These are phyloP conservation scores for Aspergillus vadensis DNA, from an alignment of 2,329 filamentous ascomycete genomes.

Conservation along the genomic window DNA sequence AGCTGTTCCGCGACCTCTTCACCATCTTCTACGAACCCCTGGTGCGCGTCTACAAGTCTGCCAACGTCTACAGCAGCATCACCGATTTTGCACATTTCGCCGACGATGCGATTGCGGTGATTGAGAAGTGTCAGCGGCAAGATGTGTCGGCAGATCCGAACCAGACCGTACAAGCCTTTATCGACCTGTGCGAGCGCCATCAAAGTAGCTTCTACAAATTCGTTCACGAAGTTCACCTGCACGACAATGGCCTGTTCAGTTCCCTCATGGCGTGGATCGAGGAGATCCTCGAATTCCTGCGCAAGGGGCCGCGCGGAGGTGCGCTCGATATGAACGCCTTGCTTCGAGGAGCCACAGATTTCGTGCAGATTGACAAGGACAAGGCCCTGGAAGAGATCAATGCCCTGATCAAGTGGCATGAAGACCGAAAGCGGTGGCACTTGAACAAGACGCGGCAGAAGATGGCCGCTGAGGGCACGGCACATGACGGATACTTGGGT, in stretches of 20 bases:
- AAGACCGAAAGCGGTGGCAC: conserved; percentile 96
- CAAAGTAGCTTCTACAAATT: conserved; percentile 99
- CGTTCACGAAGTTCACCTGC: conserved; percentile 93
- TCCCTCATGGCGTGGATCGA: conserved; percentile 98
- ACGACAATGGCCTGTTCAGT: conserved; percentile 95
- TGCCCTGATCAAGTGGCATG: conserved; percentile 86
- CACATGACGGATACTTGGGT: conserved; percentile 54
- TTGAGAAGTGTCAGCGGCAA: conserved; percentile 66
- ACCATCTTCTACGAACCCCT: conserved; percentile 99
- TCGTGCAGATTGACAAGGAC: conserved; percentile 67
- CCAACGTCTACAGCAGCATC: conserved; percentile 96
- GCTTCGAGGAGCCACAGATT: conserved; percentile 75
- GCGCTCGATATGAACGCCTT: conserved; percentile 93
- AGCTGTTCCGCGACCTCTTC: conserved; percentile 92
- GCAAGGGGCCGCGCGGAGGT: conserved; percentile 79
- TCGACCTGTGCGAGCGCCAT: conserved; percentile 91
- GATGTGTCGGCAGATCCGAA: conserved; percentile 95
- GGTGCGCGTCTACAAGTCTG: conserved; percentile 95
- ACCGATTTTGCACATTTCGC: conserved; percentile 94
- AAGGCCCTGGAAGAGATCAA: conserved; percentile 80
- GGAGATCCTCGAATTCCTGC: conserved; percentile 88
- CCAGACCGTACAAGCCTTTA: conserved; percentile 96
- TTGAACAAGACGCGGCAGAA: conserved; percentile 97
- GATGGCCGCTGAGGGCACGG: conserved; percentile 82
- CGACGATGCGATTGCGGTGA: conserved; percentile 86